phyloP scores from a whole-genome alignment of 2,329 filamentous ascomycete species.

The Alternaria novae-zelandiae region DNA sequence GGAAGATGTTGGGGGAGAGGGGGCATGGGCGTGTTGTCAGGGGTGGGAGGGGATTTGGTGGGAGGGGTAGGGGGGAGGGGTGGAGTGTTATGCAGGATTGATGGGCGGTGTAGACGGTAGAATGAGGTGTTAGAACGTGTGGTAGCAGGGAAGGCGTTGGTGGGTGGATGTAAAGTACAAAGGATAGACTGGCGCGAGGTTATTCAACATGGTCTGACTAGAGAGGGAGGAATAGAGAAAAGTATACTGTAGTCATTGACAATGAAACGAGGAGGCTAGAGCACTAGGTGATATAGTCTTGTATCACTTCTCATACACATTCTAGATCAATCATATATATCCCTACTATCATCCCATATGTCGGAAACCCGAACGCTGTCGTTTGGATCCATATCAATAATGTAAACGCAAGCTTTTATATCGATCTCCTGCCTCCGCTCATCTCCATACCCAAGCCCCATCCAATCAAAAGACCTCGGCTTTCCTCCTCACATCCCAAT shows the following conservation, averaged over 20 bases:
- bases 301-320: not conserved
- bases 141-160: too few species aligned
- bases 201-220: not conserved
- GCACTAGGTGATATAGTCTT: not conserved
- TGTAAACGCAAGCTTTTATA: not conserved
- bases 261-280: not conserved
- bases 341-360: not conserved
- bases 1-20: slow-evolving; percentile 32
- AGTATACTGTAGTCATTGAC: not conserved
- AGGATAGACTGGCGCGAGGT: not conserved
- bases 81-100: slow-evolving; percentile 30
- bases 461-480: too few species aligned
- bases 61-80: slow-evolving; percentile 17
- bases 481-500: too few species aligned
- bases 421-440: not conserved
- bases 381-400: not conserved
- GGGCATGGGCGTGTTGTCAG: slow-evolving; percentile 39
- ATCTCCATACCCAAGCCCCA: not conserved
- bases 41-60: slow-evolving; percentile 4
- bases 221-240: not conserved
- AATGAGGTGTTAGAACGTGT: not conserved
- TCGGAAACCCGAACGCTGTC: not conserved
- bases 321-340: not conserved
- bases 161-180: too few species aligned
- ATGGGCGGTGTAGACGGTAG: not conserved